phyloP scores from a whole-genome alignment of 192 early-diverging fungal genomes.

The Kickxella alabastrina region DNA sequence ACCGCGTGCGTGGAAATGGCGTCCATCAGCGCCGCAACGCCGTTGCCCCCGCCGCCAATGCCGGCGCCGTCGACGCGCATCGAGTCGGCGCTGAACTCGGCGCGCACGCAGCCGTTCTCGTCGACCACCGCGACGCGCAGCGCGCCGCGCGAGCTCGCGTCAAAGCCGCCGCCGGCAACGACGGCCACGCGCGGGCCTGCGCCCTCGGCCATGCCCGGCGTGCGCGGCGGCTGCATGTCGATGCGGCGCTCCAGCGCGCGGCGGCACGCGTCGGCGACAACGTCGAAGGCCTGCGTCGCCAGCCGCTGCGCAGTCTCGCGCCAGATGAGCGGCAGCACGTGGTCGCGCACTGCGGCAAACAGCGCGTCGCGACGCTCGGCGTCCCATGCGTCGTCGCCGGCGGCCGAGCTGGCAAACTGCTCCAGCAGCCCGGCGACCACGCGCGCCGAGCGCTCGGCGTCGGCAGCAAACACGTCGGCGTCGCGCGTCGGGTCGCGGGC shows the following conservation, averaged over 20 bases:
- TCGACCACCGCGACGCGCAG: conserved; percentile 66
- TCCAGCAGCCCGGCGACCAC: conserved; percentile 18
- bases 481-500: conserved; percentile 10
- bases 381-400: conserved; percentile 70
- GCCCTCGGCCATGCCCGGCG: neutral
- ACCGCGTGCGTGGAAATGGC: conserved; percentile 60
- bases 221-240: conserved; percentile 28
- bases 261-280: conserved; percentile 63
- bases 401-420: conserved; percentile 8
- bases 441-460: conserved; percentile 20
- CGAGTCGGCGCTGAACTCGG: conserved; percentile 62
- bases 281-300: conserved; percentile 66
- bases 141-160: conserved; percentile 44
- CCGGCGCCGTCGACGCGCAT: conserved; percentile 28
- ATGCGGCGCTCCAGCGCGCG: conserved; percentile 58
- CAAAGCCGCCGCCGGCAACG: conserved; percentile 47
- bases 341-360: conserved; percentile 57
- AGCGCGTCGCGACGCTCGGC: conserved; percentile 62
- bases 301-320: conserved; percentile 74
- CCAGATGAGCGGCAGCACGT: conserved; percentile 67
- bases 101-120: conserved; percentile 66
- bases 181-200: conserved; percentile 34
- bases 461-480: conserved; percentile 19
- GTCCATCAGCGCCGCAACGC: conserved; percentile 52
- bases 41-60: conserved; percentile 13